phyloP scores from a whole-genome alignment of 345 rosid species.

The Aurinia saxatilis region DNA sequence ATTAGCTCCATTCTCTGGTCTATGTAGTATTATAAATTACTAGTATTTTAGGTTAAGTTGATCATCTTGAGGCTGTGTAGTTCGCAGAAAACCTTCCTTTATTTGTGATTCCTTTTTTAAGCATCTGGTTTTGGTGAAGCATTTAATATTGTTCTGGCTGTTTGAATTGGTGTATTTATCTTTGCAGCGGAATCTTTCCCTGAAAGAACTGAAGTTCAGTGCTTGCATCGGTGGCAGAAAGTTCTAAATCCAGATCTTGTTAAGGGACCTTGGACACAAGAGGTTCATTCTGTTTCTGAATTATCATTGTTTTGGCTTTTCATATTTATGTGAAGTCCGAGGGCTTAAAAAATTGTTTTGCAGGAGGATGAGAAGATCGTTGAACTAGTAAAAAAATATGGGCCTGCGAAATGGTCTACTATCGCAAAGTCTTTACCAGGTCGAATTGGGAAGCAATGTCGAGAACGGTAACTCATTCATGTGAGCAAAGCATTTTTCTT shows the following conservation, averaged over 20 bases:
- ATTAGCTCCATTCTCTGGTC: background rate
- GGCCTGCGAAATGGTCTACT: conserved; percentile 92
- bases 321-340: background rate
- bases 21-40: background rate
- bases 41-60: background rate
- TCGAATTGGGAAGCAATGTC: conserved; percentile 97
- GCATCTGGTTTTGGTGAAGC: background rate
- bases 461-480: conserved; percentile 63
- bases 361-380: conserved; percentile 91
- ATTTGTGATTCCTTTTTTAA: background rate
- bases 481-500: background rate
- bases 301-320: background rate
- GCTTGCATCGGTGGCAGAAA: conserved; percentile 99
- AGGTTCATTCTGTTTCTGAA: conserved; percentile 38
- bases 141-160: background rate
- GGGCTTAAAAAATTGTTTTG: conserved; percentile 4
- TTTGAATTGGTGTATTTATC: background rate
- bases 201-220: conserved; percentile 93
- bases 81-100: background rate
- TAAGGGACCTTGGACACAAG: conserved; percentile 98
- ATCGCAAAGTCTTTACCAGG: conserved; percentile 89
- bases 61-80: background rate
- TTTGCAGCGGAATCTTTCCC: conserved; percentile 76
- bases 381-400: conserved; percentile 64
- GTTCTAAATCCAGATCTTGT: conserved; percentile 94